phyloP scores from a whole-genome alignment of 495 filamentous ascomycete species.

The Penicillium chermesinum region DNA sequence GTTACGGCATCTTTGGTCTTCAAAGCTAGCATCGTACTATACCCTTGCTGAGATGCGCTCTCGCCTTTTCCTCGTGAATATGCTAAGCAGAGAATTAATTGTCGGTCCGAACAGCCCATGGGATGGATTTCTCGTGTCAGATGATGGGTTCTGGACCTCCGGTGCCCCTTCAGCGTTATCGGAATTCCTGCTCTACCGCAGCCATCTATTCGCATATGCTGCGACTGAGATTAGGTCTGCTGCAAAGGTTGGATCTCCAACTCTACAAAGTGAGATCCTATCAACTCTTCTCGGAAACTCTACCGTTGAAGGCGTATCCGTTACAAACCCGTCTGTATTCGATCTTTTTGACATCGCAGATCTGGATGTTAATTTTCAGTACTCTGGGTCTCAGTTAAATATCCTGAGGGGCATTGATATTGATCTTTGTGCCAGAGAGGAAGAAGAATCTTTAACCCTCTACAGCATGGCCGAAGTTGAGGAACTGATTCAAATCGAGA shows the following conservation, averaged over 20 bases:
- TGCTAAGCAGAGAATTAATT: constrained; percentile 59
- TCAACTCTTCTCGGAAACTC: constrained; percentile 75
- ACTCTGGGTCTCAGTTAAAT: constrained; percentile 43
- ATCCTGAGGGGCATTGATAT: constrained; percentile 60
- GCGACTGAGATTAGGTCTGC: constrained; percentile 78
- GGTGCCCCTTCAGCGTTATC: constrained; percentile 59
- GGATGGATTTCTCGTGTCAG: constrained; percentile 53
- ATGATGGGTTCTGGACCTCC: constrained; percentile 59
- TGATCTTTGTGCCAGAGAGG: constrained; percentile 51
- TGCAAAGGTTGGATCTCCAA: constrained; percentile 60
- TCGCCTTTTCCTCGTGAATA: constrained; percentile 66
- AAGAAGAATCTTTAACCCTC: constrained; percentile 38
- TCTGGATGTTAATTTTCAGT: constrained; percentile 51
- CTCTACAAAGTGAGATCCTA: constrained; percentile 70
- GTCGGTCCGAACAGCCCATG: constrained; percentile 61
- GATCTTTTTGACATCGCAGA: constrained; percentile 92
- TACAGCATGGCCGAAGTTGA: constrained; percentile 57
- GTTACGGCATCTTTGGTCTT: constrained; percentile 74
- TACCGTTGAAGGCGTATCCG: constrained; percentile 40
- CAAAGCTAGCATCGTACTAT: constrained; percentile 69
- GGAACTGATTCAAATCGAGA: constrained; percentile 53
- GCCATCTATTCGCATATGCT: constrained; percentile 74
- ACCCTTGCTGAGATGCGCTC: constrained; percentile 72
- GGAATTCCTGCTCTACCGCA: constrained; percentile 69
- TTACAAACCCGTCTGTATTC: constrained; percentile 68